Base-by-base conservation (phyloP, 176 grass and related monocot genomes). In the Metroxylon sagu region DNA sequence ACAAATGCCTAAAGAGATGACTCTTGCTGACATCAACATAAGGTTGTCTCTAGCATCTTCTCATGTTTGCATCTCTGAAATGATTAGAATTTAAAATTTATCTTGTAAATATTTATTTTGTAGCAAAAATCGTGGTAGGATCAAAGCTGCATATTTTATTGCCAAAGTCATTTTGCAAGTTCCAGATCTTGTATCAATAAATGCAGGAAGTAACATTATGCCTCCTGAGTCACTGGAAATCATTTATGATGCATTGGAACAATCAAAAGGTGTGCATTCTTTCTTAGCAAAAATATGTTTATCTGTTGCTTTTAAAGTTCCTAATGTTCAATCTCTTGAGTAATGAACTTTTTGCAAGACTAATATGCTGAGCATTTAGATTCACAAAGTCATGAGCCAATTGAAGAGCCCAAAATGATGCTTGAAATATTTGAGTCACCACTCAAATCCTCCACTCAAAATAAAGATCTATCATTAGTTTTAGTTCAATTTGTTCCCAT, bases 1-100 rank as follows among this genome's bases (percentile, higher is more conserved):
- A 79, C 43, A 61, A 62, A 66, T 85, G 61, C 78, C 87, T 56
- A 65, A 17, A 14, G 31, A 82, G 26, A 53, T 79, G 30, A 15
- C 68, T 52, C 71, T 90, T 78, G 65, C 43, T 8, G 60, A 62
- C 49, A 90, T 90, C 68, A 82, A 90, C 26, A 67, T 90, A 72
- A 90, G 87, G 82, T 90, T 76, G 21, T 30, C 31, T 14, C 59
- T 53, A 5, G 27, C 25, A 68, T n/a, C 5, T 1, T 31, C 23
- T 18, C 28, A 30, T 54, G 17, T 12, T 43, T 43, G 35, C 35
- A 14, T 28, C 25, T 69, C 2, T 76, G 59, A 52, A 69, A 48
- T 56, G 64, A 30, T 16, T 8, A 25, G n/a, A 25, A 3, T 0
- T 0, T 65, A 66, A 54, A 5, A 21, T 5, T 65, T 30, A 52